Evolutionary conservation across 129 eudicot genomes (phyloP).

Genomic region (Calendula officinalis): DNA sequence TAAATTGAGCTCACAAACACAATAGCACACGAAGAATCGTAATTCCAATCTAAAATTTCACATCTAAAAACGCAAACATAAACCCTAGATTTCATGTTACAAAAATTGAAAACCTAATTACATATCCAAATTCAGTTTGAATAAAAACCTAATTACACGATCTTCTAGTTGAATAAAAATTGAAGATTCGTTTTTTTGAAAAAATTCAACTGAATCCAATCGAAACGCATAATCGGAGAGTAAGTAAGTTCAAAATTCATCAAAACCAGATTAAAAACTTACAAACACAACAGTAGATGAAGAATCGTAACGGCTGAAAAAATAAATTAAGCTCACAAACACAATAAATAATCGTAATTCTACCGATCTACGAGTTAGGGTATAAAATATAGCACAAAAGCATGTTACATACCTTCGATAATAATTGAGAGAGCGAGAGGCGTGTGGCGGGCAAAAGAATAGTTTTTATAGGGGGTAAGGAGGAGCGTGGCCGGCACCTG

Average conservation of each 20-base stretch:
- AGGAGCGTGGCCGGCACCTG: conserved; percentile 35
- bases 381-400: background rate
- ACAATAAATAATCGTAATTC: background rate
- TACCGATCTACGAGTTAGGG: conserved; percentile 19
- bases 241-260: background rate
- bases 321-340: conserved; percentile 3
- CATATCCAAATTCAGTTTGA: background rate
- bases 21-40: background rate
- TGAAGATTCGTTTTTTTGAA: no score
- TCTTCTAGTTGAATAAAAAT: no score
- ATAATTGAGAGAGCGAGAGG: conserved; percentile 21
- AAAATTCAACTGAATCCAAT: background rate
- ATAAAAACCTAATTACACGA: no score
- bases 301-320: background rate
- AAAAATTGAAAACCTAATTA: conserved; percentile 11
- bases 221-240: conserved; percentile 5
- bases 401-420: conserved; percentile 10
- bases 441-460: conserved; percentile 33
- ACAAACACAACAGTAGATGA: conserved; percentile 7
- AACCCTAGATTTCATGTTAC: conserved; percentile 23
- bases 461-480: conserved; percentile 8
- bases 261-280: background rate
- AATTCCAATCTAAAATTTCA: background rate
- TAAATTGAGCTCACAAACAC: background rate
- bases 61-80: conserved; percentile 2